phyloP scores from a whole-genome alignment of 1,139 yeast species.

The Yamadazyma sp. region DNA sequence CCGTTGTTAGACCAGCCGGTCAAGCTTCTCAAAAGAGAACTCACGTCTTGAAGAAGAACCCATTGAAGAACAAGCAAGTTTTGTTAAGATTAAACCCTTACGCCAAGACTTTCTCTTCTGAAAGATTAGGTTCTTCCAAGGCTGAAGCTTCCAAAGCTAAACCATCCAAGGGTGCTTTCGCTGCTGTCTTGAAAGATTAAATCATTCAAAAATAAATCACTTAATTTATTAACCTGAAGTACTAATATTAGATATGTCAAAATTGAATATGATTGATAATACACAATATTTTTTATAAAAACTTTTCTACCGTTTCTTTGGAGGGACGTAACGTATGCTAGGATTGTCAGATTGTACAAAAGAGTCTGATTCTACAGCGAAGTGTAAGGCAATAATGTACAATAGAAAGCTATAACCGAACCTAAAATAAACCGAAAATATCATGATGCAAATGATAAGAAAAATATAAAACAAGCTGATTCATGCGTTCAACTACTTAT shows the following conservation, averaged over 20 bases:
- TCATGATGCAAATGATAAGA: slow-evolving; percentile 8
- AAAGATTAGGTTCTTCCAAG: slow-evolving; percentile 87
- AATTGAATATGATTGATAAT: slow-evolving; percentile 10
- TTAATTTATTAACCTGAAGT: neutral
- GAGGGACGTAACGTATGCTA: neutral
- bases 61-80: slow-evolving; percentile 99
- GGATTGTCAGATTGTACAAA: no score
- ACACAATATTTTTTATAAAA: neutral
- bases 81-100: slow-evolving; percentile 98
- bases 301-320: neutral
- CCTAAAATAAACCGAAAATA: slow-evolving; percentile 1
- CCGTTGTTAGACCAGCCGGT: slow-evolving; percentile 96
- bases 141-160: slow-evolving; percentile 60
- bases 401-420: neutral
- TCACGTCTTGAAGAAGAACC: slow-evolving; percentile 98
- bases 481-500: slow-evolving; percentile 3
- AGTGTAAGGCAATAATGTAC: no score
- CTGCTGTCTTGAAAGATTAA: slow-evolving; percentile 61
- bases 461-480: slow-evolving; percentile 6
- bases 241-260: slow-evolving; percentile 6
- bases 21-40: slow-evolving; percentile 91
- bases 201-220: slow-evolving; percentile 5
- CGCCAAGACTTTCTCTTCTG: slow-evolving; percentile 95
- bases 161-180: slow-evolving; percentile 75
- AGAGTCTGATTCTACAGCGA: no score